Percentiles rank a stretch among this genome's conserved stretches.
Evolutionary conservation across 805 yeast genomes (phyloP).

Genomic region (Suhomyces sp.): DNA sequence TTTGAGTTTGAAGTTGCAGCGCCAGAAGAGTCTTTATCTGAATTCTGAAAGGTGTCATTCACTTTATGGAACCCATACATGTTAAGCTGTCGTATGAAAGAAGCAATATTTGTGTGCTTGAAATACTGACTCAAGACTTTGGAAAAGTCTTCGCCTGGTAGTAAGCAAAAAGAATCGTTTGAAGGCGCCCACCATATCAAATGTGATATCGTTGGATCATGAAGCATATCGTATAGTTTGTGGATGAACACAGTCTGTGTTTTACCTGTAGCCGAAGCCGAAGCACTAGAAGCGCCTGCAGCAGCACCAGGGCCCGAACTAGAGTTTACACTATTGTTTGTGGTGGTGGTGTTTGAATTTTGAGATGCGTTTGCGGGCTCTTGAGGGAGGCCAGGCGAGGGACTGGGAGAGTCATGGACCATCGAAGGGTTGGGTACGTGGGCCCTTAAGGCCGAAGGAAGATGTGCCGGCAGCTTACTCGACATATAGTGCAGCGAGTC

Average conservation of each 20-base stretch:
- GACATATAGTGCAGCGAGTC: background rate
- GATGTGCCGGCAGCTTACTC: background rate
- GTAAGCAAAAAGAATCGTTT: constrained; percentile 71
- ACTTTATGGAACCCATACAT: constrained; percentile 48
- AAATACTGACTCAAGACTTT: constrained; percentile 60
- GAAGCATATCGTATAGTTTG: constrained; percentile 86
- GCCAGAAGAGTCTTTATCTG: constrained; percentile 4
- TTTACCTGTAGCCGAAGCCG: constrained; percentile 18
- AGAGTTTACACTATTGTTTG: background rate
- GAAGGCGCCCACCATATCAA: constrained; percentile 82
- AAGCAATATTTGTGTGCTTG: constrained; percentile 44
- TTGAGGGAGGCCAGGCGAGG: constrained; percentile 3
- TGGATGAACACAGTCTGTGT: constrained; percentile 66
- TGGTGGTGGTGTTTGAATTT: background rate
- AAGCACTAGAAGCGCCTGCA: background rate
- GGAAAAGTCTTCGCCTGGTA: constrained; percentile 84
- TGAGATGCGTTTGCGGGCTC: background rate
- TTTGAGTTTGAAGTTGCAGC: constrained; percentile 2
- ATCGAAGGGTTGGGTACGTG: constrained; percentile 1
- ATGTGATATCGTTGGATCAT: constrained; percentile 66
- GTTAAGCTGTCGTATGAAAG: constrained; percentile 42
- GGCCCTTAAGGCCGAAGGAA: background rate
- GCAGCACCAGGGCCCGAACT: background rate
- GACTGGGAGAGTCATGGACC: constrained; percentile 1
- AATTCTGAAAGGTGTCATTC: constrained; percentile 34